Evolutionary conservation across 208 protist species (phyloP).

Genomic region (Sergeia podlipaevii): DNA sequence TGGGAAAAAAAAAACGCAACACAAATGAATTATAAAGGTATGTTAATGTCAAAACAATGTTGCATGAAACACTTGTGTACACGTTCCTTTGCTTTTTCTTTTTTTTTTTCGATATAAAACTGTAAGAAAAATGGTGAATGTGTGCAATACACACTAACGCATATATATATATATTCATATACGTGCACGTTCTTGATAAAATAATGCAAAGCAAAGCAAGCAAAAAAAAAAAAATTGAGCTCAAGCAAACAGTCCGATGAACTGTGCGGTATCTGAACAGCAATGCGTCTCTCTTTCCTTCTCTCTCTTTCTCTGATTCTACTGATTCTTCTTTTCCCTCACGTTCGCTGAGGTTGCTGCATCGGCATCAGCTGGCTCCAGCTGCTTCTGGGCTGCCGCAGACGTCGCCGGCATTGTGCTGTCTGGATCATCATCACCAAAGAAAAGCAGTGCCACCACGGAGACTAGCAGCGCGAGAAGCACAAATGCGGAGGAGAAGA

Average conservation of each 20-base stretch:
- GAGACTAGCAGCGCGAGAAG: constrained; percentile 31
- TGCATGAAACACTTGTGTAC: not conserved
- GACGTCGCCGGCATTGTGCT: not conserved
- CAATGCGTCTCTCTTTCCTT: not conserved
- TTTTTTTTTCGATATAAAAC: not conserved
- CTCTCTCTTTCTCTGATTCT: not conserved
- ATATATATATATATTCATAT: no score
- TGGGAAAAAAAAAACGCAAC: not conserved
- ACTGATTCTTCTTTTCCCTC: not conserved
- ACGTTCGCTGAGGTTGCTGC: not conserved
- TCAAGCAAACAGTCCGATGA: no score
- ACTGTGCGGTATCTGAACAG: no score
- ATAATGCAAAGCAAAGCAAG: no score
- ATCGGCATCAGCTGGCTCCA: not conserved
- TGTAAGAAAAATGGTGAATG: no score
- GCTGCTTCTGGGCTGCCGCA: not conserved
- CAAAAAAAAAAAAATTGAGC: no score
- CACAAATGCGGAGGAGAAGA: constrained; percentile 37
- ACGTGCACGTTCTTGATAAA: no score
- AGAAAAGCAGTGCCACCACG: constrained; percentile 38
- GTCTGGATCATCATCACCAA: constrained; percentile 14
- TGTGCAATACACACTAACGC: no score
- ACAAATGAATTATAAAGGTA: not conserved
- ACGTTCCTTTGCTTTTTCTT: not conserved
- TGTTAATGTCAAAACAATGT: not conserved